phyloP scores from a whole-genome alignment of 768 basidiomycete species.

The Pulveroboletus frians region DNA sequence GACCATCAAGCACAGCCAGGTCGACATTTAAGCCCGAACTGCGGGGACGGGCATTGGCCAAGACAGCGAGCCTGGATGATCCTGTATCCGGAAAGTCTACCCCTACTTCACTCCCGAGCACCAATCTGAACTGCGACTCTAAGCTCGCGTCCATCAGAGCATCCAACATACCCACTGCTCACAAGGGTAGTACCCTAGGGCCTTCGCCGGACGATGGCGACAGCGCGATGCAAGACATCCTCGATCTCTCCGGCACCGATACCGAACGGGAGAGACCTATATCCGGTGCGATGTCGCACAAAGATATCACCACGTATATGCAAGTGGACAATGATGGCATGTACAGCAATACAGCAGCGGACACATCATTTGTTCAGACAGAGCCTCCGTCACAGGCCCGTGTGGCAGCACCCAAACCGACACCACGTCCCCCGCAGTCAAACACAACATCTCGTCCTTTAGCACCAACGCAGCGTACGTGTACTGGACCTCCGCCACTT shows the following conservation, averaged over 20 bases:
- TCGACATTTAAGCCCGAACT: background rate
- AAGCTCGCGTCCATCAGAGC: background rate
- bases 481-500: conserved; percentile 21
- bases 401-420: background rate
- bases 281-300: background rate
- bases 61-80: conserved; percentile 4
- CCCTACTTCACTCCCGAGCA: conserved; percentile 8
- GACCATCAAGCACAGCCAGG: background rate
- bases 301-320: conserved; percentile 9
- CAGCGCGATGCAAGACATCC: conserved; percentile 12
- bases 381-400: background rate
- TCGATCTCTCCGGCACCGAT: conserved; percentile 22
- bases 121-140: conserved; percentile 9
- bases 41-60: conserved; percentile 3
- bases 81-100: conserved; percentile 8
- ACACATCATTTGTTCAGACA: background rate
- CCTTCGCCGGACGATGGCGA: conserved; percentile 2
- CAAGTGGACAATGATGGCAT: conserved; percentile 13
- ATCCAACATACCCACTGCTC: background rate
- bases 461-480: conserved; percentile 10
- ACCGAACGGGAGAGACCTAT: conserved; percentile 10
- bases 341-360: background rate
- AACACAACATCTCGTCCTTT: background rate
- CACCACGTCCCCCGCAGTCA: conserved; percentile 1
- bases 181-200: background rate